Conservation (phyloP, 768 basidiomycete genomes). For the Mycena capillaripes region DNA sequence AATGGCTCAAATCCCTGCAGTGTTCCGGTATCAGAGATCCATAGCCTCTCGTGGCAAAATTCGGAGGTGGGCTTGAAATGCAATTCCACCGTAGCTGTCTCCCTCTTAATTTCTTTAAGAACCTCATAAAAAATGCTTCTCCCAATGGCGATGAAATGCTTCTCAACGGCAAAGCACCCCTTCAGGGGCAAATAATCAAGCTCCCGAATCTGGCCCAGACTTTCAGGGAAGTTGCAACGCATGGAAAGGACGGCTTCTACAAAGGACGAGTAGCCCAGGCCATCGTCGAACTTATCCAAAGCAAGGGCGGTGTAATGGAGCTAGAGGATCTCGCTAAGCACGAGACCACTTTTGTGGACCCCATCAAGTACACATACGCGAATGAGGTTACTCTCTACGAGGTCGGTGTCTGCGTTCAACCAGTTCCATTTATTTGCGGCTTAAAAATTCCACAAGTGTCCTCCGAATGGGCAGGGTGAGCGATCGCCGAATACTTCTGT, state of each 20-base stretch:
- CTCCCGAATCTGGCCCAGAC: conserved; percentile 88
- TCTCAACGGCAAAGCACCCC: conserved; percentile 85
- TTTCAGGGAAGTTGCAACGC: conserved; percentile 81
- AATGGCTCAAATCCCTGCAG: conserved; percentile 52
- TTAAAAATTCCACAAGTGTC: conserved; percentile 71
- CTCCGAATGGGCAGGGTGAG: conserved; percentile 94
- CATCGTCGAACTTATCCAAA: conserved; percentile 87
- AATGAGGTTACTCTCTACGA: conserved; percentile 92
- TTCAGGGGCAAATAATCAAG: conserved; percentile 86
- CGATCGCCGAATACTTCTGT: neutral
- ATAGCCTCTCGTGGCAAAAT: conserved; percentile 69
- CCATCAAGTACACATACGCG: conserved; percentile 92
- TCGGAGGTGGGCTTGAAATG: conserved; percentile 61
- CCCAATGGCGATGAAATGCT: conserved; percentile 91
- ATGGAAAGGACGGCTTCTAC: conserved; percentile 96
- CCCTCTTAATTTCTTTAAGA: conserved; percentile 36
- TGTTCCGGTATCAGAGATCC: conserved; percentile 90
- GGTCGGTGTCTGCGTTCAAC: conserved; percentile 55
- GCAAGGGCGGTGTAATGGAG: conserved; percentile 93
- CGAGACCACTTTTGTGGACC: conserved; percentile 83
- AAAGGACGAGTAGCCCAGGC: conserved; percentile 92
- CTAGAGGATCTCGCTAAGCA: conserved; percentile 94
- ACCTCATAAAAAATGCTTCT: conserved; percentile 85
- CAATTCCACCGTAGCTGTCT: neutral
- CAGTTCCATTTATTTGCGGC: neutral